Base-by-base conservation (phyloP, 2,329 filamentous ascomycete species). In the Aspergillus alliaceus region DNA sequence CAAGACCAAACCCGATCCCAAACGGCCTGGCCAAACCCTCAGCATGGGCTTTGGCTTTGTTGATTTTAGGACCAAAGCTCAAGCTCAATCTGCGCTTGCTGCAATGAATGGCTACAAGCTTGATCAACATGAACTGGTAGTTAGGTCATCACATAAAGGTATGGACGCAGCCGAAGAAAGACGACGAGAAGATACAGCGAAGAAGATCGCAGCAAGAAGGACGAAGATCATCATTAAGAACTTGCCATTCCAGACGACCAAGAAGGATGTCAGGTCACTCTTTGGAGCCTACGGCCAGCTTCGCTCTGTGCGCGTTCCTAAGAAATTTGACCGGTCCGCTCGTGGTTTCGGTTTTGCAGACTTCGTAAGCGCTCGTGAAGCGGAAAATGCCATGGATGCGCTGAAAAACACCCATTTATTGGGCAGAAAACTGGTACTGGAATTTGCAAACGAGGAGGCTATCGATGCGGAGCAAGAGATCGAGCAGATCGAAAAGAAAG, bases 181-280 rank as follows among this genome's bases (percentile, higher is more conserved):
- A 64, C 86, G 89, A 62, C 89, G 88, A 64, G 89, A 93, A 64
- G 92, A 98, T 70, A 86, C 84, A 63, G 87, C 89, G 51, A 96
- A 92, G 82, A 96, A 93, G 75, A 78, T 85, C 51, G 87, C 90
- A 24, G 84, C 84, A 15, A 86, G 87, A 71, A 85, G 86, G 64
- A 97, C 93, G 48, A 98, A 98, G 83, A 89, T 99, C 70, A 88
- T 98, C 76, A 89, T 99, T 80, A 99, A 98, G 82, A 99, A 99
- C 80, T 79, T 99, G 75, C 93, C 95, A 20, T 99, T 99, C 79
- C 91, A 98, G 79, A 89, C 90, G 49, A 89, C 87, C 53, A 97
- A 96, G 80, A 95, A 96, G 75, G 95, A 99, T 72, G 84, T 99
- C 57, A 86, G 91, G 61, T 82, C 89, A 53, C 82, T 98, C 40